A percentile compares a stretch with the other conserved stretches of the same genome.
Conservation (phyloP, 2,329 filamentous ascomycete species). For the Aspergillus niger region DNA sequence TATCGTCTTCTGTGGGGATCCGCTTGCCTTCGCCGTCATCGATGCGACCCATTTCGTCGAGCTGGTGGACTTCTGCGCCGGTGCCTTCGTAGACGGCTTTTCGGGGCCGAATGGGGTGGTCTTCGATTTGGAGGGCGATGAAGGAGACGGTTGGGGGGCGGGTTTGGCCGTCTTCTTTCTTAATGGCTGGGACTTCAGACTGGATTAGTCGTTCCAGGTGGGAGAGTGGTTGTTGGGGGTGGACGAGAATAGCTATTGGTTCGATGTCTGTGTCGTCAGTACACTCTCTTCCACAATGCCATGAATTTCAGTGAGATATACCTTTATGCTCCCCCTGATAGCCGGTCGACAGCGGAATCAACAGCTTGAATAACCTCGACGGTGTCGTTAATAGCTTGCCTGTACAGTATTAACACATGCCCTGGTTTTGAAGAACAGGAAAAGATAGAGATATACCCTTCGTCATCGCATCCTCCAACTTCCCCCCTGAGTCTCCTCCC, state of each 20-base stretch:
- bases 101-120: slow-evolving; percentile 54
- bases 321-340: slow-evolving; percentile 62
- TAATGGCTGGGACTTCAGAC: slow-evolving; percentile 74
- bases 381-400: slow-evolving; percentile 80
- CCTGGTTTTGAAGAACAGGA: accelerated
- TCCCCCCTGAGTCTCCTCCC: slow-evolving; percentile 13
- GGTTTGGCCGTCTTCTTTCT: slow-evolving; percentile 63
- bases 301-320: slow-evolving; percentile 12
- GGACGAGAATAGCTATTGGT: slow-evolving; percentile 79
- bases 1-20: slow-evolving; percentile 56
- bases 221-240: slow-evolving; percentile 86
- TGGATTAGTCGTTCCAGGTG: slow-evolving; percentile 89
- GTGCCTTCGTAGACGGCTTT: slow-evolving; percentile 38
- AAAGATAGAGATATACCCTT: slow-evolving; percentile 54
- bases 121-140: slow-evolving; percentile 72
- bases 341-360: slow-evolving; percentile 69
- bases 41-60: slow-evolving; percentile 12
- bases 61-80: slow-evolving; percentile 46
- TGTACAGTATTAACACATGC: slow-evolving; percentile 27
- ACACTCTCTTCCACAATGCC: background rate
- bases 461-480: slow-evolving; percentile 62
- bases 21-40: background rate
- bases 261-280: slow-evolving; percentile 60
- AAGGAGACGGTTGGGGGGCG: slow-evolving; percentile 76
- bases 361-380: slow-evolving; percentile 75